Evolutionary conservation across 768 basidiomycete genomes (phyloP), one percentile per base, ranked within the genome.

Genomic region (Russula griseocarnosa): DNA sequence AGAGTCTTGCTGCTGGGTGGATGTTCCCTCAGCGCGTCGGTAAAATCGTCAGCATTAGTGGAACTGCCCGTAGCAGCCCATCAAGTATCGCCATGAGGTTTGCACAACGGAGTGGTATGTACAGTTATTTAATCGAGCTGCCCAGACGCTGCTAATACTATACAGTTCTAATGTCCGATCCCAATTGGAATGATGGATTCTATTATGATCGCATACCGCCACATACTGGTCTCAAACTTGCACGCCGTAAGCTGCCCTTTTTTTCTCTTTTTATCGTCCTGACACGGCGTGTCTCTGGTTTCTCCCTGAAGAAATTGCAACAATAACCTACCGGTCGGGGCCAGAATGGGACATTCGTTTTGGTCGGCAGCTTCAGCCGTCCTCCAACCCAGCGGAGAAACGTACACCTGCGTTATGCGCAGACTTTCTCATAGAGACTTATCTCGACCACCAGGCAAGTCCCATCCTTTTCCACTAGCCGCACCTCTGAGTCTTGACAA

Each of bases 331-430:
- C 74, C 88, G 97, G 42, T 98, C 97, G 14, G 97, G 97, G 1
- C 97, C 97, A 7, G 97, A 99, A 75, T 99, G 97, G 97, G 97
- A 99, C 76, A 82, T 88, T 68, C 89, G 97, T n/a, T 99, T 99
- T 72, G 94, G 91, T 0, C 87, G 96, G 52, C 84, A 88, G 69
- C 60, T 92, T 47, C 81, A 83, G 24, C 60, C 76, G 28, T 67
- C 78, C 1, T 78, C 63, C 4, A 54, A 69, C n/a, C 30, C 30
- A 49, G 63, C 66, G 49, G 54, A 53, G 20, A 69, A 61, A 13
- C 66, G 76, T 66, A 72, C 78, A 16, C 96, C 96, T 6, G 86
- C 88, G 0, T 81, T 99, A 0, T 97, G 95, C 71, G 95, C 97
- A 20, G 97, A 99, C 73, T 98, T 98, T 74, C 82, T 97, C 60